Conservation (phyloP, 352 stramenopile species). For the Globisporangium mamillatum region DNA sequence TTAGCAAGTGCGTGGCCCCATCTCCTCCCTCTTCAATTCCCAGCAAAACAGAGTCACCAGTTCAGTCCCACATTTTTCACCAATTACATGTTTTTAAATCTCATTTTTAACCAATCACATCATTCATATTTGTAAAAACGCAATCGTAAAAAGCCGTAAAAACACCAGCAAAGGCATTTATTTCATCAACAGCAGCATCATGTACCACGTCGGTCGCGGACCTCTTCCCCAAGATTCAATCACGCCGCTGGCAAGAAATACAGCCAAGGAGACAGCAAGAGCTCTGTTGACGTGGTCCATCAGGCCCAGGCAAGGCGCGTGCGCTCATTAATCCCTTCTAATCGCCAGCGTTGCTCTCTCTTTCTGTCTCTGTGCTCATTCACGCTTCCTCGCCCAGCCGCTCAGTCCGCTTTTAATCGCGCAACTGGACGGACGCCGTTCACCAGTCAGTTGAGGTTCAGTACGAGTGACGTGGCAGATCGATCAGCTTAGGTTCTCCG, state of each 20-base stretch:
- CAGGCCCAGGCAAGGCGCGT: background rate
- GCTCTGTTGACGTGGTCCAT: background rate
- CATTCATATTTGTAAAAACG: background rate
- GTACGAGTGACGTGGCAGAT: conserved; percentile 1
- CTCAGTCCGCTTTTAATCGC: background rate
- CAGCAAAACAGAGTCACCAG: background rate
- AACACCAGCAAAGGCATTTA: background rate
- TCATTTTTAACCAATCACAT: background rate
- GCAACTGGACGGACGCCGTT: background rate
- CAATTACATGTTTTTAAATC: background rate
- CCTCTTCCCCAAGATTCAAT: conserved; percentile 4
- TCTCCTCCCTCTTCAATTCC: background rate
- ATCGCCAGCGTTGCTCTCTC: background rate
- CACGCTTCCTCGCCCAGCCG: background rate
- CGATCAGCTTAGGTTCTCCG: conserved; percentile 3
- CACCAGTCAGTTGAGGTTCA: background rate
- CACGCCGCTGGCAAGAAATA: background rate
- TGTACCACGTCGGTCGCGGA: background rate
- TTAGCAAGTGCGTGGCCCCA: background rate
- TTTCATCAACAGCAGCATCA: background rate
- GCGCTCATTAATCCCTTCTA: conserved; percentile 4
- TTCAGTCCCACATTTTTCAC: background rate
- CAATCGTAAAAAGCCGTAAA: background rate
- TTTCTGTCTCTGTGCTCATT: background rate
- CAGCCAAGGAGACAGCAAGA: background rate